Evolutionary conservation across 192 early-diverging fungal species (phyloP), one percentile per base, ranked within the genome.

Genomic region (Coemansia javaensis): DNA sequence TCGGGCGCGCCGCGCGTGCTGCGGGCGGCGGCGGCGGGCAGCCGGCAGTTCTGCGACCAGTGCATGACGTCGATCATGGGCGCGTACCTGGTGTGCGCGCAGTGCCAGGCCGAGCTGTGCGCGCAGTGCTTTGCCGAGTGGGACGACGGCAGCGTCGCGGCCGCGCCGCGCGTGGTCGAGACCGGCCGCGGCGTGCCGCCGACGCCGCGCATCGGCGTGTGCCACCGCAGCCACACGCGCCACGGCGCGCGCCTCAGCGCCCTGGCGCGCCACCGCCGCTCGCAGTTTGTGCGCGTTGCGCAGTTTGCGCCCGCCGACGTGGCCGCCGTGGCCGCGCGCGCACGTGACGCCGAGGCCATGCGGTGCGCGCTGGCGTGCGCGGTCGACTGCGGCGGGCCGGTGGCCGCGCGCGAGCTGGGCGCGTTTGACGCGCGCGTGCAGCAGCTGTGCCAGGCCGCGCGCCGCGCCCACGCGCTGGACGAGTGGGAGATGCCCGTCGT

Each of bases 11-110:
- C 69, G 1, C 44, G 50, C 11, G 15, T 72, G 5, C 43, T 43
- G 20, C 52, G 53, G 4, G 14, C 9, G 1, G 24, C 51, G 10
- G 14, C 40, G 4, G 40, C 37, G 0, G 53, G 47, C 5, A 64
- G 22, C 18, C 51, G 80, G 2, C 77, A 81, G 36, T 36, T 61
- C 13, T 82, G 81, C 66, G 78, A 82, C 35, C 40, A 48, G 7
- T 82, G 81, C 50, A 10, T 21, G 3, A 70, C 77, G 15, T 74
- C 76, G 15, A 42, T 82, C 9, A 55, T 78, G 31, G 67, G 63
- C 28, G 47, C 55, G 3, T 71, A 70, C 50, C 77, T 44, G 31
- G 6, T 47, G 8, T 82, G 81, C 53, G 27, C 31, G 24, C 16
- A 47, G 38, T 76, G 73, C 30, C 59, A 40, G 17, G 22, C 24